Conservation (phyloP, 768 basidiomycete genomes). For the Pulveroboletus sp. region DNA sequence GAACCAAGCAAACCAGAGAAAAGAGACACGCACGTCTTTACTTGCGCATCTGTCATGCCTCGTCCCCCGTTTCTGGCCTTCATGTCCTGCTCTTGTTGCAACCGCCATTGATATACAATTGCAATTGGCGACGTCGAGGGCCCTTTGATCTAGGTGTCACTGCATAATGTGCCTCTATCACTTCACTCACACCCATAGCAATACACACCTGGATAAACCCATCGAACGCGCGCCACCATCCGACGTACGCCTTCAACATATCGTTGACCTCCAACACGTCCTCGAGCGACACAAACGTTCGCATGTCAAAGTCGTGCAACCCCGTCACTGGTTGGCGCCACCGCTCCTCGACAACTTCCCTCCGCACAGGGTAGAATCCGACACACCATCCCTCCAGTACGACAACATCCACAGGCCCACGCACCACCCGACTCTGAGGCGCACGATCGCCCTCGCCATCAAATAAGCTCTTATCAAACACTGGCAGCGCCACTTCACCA, state of each 20-base stretch:
- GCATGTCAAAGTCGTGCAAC: conserved; percentile 32
- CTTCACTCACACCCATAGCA: neutral
- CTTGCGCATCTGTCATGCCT: conserved; percentile 85
- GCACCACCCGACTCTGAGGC: conserved; percentile 37
- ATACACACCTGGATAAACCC: conserved; percentile 61
- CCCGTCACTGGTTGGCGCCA: conserved; percentile 39
- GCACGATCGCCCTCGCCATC: conserved; percentile 82
- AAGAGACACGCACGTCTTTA: conserved; percentile 41
- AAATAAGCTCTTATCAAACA: conserved; percentile 83
- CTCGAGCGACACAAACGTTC: conserved; percentile 38
- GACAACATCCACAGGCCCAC: conserved; percentile 67
- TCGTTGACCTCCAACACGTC: conserved; percentile 64
- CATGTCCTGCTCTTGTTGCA: conserved; percentile 89
- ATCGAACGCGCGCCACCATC: conserved; percentile 69
- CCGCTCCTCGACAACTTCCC: conserved; percentile 44
- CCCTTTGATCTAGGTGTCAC: conserved; percentile 34
- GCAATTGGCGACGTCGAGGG: conserved; percentile 34
- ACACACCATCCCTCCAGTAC: conserved; percentile 96
- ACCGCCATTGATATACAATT: conserved; percentile 81
- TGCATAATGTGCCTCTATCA: neutral
- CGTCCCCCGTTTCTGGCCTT: conserved; percentile 76
- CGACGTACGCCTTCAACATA: conserved; percentile 51
- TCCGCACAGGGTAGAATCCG: conserved; percentile 68
- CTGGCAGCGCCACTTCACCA: conserved; percentile 51
- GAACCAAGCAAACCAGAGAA: neutral